Evolutionary conservation across 345 rosid genomes (phyloP).

Genomic region (Camelina laxa): DNA sequence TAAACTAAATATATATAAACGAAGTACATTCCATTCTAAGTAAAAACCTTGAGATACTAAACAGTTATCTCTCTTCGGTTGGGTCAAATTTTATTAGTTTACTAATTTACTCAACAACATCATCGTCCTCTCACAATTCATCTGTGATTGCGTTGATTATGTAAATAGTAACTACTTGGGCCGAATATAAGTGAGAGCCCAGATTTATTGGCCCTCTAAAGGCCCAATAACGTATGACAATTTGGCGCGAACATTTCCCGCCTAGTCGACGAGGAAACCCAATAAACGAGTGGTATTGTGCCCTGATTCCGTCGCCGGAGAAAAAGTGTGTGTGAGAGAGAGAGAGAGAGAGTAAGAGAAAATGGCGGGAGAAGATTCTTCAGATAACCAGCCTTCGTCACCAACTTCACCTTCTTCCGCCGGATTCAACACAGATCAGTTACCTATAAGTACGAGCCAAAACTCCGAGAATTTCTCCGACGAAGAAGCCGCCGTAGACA

Average conservation of each 20-base stretch:
- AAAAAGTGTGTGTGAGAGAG: not conserved
- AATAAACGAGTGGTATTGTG: not conserved
- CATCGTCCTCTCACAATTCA: too few relatives aligned
- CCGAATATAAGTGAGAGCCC: not conserved
- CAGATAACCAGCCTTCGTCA: conserved; percentile 61
- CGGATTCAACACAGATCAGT: conserved; percentile 82
- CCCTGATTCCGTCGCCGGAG: conserved; percentile 12
- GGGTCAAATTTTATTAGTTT: too few relatives aligned
- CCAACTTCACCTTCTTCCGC: conserved; percentile 85
- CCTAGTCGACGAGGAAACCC: conserved; percentile 12
- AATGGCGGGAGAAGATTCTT: conserved; percentile 62
- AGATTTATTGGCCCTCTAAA: not conserved
- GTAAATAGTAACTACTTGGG: not conserved
- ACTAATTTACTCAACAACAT: too few relatives aligned
- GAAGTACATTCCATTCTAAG: too few relatives aligned
- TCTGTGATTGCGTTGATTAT: not conserved
- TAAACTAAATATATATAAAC: too few relatives aligned
- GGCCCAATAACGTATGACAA: conserved; percentile 1
- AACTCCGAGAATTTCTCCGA: conserved; percentile 66
- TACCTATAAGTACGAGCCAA: conserved; percentile 69
- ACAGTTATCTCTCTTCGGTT: too few relatives aligned
- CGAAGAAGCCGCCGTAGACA: conserved; percentile 95
- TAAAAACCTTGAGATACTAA: too few relatives aligned
- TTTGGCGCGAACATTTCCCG: conserved; percentile 27
- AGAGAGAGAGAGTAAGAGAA: not conserved